Evolutionary conservation across 768 basidiomycete genomes (phyloP).

Genomic region (Kockovaella imperatae): DNA sequence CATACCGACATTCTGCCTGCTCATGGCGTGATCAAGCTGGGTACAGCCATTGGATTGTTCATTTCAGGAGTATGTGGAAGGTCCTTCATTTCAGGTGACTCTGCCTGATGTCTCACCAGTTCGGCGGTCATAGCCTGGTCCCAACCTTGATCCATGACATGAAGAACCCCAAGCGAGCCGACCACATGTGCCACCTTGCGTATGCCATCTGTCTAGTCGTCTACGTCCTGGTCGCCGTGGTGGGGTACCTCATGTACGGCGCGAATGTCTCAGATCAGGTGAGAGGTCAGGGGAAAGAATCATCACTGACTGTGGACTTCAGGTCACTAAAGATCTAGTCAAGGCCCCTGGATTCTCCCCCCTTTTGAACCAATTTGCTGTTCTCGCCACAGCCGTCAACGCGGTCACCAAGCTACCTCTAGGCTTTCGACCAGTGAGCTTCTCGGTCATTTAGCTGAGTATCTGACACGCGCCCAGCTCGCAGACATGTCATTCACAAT

Average conservation of each 20-base stretch:
- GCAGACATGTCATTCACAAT: slow-evolving; percentile 27
- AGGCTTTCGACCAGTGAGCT: slow-evolving; percentile 33
- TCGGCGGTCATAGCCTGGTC: slow-evolving; percentile 40
- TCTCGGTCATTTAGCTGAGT: background rate
- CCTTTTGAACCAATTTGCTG: slow-evolving; percentile 31
- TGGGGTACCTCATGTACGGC: slow-evolving; percentile 43
- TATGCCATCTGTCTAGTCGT: slow-evolving; percentile 37
- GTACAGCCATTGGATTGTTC: slow-evolving; percentile 31
- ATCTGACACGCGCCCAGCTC: slow-evolving; percentile 10
- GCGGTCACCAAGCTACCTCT: slow-evolving; percentile 40
- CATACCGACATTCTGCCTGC: slow-evolving; percentile 36
- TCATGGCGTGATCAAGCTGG: slow-evolving; percentile 32
- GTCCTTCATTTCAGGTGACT: background rate
- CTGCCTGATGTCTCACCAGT: slow-evolving; percentile 5
- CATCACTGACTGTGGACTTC: background rate
- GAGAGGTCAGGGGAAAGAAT: background rate
- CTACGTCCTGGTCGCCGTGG: slow-evolving; percentile 27
- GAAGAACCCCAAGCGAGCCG: slow-evolving; percentile 37
- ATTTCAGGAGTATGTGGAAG: slow-evolving; percentile 22
- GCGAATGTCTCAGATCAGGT: slow-evolving; percentile 39
- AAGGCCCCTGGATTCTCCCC: slow-evolving; percentile 37
- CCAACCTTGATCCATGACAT: slow-evolving; percentile 39
- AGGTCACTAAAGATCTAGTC: slow-evolving; percentile 41
- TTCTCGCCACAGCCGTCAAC: slow-evolving; percentile 40
- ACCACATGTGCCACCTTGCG: slow-evolving; percentile 26